A percentile compares a stretch with the other conserved stretches of the same genome.
Evolutionary conservation across 768 basidiomycete genomes (phyloP).

Genomic region (Lentinula raphanica): DNA sequence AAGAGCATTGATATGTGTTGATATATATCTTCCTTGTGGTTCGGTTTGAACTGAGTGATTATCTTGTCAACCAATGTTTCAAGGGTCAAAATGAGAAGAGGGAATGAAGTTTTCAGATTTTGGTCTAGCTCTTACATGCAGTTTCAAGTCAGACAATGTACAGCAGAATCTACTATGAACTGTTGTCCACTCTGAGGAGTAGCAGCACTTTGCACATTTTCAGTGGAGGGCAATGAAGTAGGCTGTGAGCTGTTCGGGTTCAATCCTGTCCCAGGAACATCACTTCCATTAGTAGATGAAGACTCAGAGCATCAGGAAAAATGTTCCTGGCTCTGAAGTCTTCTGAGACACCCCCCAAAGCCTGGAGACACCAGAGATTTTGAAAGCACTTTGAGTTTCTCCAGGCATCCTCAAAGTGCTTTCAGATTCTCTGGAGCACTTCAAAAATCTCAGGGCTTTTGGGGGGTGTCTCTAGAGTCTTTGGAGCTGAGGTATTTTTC

Average conservation of each 20-base stretch:
- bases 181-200: slow-evolving; percentile 11
- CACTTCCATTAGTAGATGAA: slow-evolving; percentile 22
- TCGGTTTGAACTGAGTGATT: slow-evolving; percentile 79
- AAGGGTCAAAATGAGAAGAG: slow-evolving; percentile 88
- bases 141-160: slow-evolving; percentile 74
- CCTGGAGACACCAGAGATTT: no score
- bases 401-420: no score
- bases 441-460: no score
- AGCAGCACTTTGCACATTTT: slow-evolving; percentile 12
- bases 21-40: slow-evolving; percentile 91
- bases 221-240: slow-evolving; percentile 7
- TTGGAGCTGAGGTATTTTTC: no score
- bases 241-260: slow-evolving; percentile 11
- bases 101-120: slow-evolving; percentile 92
- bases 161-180: slow-evolving; percentile 17
- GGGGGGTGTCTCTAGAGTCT: no score
- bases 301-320: no score
- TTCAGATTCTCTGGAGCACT: no score
- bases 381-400: no score
- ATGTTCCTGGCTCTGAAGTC: no score
- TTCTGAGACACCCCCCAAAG: no score
- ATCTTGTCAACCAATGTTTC: slow-evolving; percentile 98
- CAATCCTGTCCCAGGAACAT: slow-evolving; percentile 15
- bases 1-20: slow-evolving; percentile 83
- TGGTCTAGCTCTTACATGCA: slow-evolving; percentile 91